These are phyloP conservation scores for Corinectria fuckeliana DNA, from an alignment of 2,329 filamentous ascomycete genomes.

Conservation along the genomic window DNA sequence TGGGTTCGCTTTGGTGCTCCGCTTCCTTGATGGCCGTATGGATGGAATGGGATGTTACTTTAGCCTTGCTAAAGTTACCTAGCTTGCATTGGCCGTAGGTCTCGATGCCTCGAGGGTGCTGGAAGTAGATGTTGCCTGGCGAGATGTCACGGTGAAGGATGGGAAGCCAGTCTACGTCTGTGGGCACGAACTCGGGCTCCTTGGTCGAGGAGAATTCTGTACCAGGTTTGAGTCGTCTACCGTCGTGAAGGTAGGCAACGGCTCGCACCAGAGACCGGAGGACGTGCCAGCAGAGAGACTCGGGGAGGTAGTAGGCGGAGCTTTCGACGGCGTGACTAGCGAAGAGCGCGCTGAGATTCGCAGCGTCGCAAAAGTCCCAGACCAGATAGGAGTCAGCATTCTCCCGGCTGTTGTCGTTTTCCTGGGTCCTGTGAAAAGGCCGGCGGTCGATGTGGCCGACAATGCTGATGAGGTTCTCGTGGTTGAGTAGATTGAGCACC, in stretches of 20 bases:
- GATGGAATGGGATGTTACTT: slow-evolving; percentile 46
- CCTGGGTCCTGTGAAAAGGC: slow-evolving; percentile 21
- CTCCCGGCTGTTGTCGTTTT: slow-evolving; percentile 27
- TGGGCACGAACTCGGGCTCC: slow-evolving; percentile 19
- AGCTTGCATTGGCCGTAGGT: slow-evolving; percentile 62
- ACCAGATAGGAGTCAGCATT: slow-evolving; percentile 44
- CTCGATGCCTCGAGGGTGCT: slow-evolving; percentile 54
- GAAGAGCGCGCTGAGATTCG: slow-evolving; percentile 53
- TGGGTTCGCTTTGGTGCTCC: not conserved
- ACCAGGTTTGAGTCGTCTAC: slow-evolving; percentile 41
- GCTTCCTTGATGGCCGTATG: not conserved
- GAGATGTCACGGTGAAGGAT: slow-evolving; percentile 57
- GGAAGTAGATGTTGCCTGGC: slow-evolving; percentile 58
- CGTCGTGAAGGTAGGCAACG: slow-evolving; percentile 60
- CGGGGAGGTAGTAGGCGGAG: slow-evolving; percentile 50
- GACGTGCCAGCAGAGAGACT: slow-evolving; percentile 64
- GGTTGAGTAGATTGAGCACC: slow-evolving; percentile 51
- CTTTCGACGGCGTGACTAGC: slow-evolving; percentile 31
- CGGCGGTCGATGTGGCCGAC: slow-evolving; percentile 44
- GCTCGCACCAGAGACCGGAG: slow-evolving; percentile 54
- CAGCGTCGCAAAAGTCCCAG: slow-evolving; percentile 61
- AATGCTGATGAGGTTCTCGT: slow-evolving; percentile 57
- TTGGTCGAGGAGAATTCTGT: slow-evolving; percentile 1
- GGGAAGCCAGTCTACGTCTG: slow-evolving; percentile 56
- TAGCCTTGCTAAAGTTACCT: slow-evolving; percentile 53